Evolutionary conservation across 2,329 filamentous ascomycete genomes (phyloP).

Genomic region (Bretziella fagacearum): DNA sequence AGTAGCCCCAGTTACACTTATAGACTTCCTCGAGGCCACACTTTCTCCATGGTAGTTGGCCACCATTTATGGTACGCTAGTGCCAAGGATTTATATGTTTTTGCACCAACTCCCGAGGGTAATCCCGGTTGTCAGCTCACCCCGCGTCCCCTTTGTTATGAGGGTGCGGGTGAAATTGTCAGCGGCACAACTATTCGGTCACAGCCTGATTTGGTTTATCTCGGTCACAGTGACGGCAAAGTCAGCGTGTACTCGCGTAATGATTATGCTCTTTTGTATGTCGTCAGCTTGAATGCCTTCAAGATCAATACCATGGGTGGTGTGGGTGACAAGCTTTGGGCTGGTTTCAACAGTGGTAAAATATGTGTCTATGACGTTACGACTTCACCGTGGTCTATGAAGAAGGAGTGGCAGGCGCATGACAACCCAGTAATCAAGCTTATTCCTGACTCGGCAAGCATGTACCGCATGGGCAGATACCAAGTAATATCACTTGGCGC

Average conservation of each 20-base stretch:
- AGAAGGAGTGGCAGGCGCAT: slow-evolving; percentile 92
- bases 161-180: slow-evolving; percentile 70
- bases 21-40: slow-evolving; percentile 63
- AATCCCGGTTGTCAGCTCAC: slow-evolving; percentile 59
- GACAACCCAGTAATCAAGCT: slow-evolving; percentile 66
- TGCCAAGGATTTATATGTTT: slow-evolving; percentile 76
- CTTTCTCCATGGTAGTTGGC: slow-evolving; percentile 75
- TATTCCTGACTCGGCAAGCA: slow-evolving; percentile 59
- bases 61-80: slow-evolving; percentile 75
- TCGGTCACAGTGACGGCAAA: slow-evolving; percentile 87
- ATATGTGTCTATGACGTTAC: slow-evolving; percentile 81
- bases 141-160: slow-evolving; percentile 50
- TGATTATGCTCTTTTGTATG: slow-evolving; percentile 59
- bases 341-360: slow-evolving; percentile 85
- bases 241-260: slow-evolving; percentile 76
- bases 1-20: slow-evolving; percentile 56
- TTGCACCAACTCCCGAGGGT: slow-evolving; percentile 52
- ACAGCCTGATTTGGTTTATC: slow-evolving; percentile 63
- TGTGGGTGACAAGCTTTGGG: slow-evolving; percentile 73
- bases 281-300: slow-evolving; percentile 79
- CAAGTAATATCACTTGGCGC: slow-evolving; percentile 78
- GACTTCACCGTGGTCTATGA: slow-evolving; percentile 67
- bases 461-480: slow-evolving; percentile 68
- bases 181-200: slow-evolving; percentile 61
- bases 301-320: slow-evolving; percentile 82